Conservation (phyloP, 139 green algal genomes). For the Picochlorum sp. region DNA sequence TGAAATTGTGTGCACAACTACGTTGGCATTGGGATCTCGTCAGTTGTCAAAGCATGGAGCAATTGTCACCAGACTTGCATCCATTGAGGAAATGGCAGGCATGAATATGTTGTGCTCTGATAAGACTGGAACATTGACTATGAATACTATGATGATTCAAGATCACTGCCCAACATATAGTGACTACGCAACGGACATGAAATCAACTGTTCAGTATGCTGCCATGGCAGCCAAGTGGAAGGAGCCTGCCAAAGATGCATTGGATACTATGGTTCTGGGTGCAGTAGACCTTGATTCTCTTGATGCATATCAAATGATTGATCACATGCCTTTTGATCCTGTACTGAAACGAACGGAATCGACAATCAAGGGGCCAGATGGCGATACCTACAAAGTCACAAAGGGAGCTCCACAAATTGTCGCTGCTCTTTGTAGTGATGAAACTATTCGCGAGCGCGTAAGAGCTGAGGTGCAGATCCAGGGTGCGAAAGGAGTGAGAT, state of each 20-base stretch:
- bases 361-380: conserved; percentile 31
- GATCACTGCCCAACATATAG: conserved; percentile 58
- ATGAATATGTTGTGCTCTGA: conserved; percentile 89
- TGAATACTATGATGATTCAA: conserved; percentile 87
- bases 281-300: conserved; percentile 37
- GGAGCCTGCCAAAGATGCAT: conserved; percentile 69
- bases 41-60: conserved; percentile 51
- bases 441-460: conserved; percentile 24
- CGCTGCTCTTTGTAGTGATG: conserved; percentile 30
- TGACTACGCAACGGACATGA: conserved; percentile 19
- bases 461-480: conserved; percentile 45
- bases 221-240: conserved; percentile 75
- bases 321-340: conserved; percentile 84
- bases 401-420: conserved; percentile 56
- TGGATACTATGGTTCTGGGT: conserved; percentile 72
- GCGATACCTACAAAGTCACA: conserved; percentile 53
- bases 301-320: conserved; percentile 28
- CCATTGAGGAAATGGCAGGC: conserved; percentile 82
- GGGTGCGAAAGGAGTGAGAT: conserved; percentile 63
- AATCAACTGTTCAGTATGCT: conserved; percentile 39
- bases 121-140: conserved; percentile 80
- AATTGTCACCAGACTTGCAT: conserved; percentile 65
- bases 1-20: conserved; percentile 69
- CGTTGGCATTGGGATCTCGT: conserved; percentile 65
- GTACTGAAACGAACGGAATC: conserved; percentile 75